These are phyloP conservation scores for Kwoniella europaea DNA, from an alignment of 768 basidiomycete species.

Conservation along the genomic window DNA sequence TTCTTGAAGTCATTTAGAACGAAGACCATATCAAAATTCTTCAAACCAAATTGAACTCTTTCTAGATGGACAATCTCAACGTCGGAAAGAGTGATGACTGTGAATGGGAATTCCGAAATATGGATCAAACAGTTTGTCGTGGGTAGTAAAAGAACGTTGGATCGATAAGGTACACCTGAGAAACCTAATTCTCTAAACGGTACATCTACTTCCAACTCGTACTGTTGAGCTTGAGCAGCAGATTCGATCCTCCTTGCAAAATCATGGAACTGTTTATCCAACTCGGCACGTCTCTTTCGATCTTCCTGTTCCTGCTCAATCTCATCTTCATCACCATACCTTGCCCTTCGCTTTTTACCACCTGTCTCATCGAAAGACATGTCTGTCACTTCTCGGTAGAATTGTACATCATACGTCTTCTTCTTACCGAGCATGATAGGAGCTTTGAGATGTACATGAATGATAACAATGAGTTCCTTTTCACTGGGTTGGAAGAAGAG, in stretches of 20 bases:
- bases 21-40: conserved; percentile 96
- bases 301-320: conserved; percentile 99
- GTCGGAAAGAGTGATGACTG: conserved; percentile 89
- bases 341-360: conserved; percentile 94
- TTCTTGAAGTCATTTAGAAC: conserved; percentile 96
- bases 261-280: conserved; percentile 92
- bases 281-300: conserved; percentile 78
- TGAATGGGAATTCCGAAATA: conserved; percentile 91
- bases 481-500: conserved; percentile 99
- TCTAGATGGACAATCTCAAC: conserved; percentile 97
- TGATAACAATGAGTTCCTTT: conserved; percentile 88
- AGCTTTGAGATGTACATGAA: conserved; percentile 88
- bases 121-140: conserved; percentile 97
- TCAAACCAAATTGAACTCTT: conserved; percentile 92
- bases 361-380: conserved; percentile 99
- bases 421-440: conserved; percentile 99
- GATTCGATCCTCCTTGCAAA: conserved; percentile 93
- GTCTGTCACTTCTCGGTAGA: conserved; percentile 96
- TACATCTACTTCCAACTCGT: conserved; percentile 88
- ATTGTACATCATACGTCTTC: conserved; percentile 98
- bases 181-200: conserved; percentile 98
- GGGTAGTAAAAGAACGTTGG: conserved; percentile 90
- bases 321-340: conserved; percentile 98
- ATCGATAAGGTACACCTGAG: conserved; percentile 93
- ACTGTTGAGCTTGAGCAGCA: conserved; percentile 76